These are phyloP conservation scores for Hanseniaspora hatyaiensis DNA, from an alignment of 805 yeast genomes.

Conservation along the genomic window DNA sequence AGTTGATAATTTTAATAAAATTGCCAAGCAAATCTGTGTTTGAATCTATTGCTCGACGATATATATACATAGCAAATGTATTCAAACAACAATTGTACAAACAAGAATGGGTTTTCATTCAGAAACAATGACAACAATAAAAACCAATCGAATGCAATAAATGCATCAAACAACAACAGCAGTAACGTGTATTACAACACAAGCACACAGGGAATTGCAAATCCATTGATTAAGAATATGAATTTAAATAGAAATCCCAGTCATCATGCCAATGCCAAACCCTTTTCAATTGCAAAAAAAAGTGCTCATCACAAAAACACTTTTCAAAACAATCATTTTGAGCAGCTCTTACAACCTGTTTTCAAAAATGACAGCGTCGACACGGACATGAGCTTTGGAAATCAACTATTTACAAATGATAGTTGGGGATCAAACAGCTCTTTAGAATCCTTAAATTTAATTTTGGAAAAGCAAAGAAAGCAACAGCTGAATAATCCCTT, in stretches of 20 bases:
- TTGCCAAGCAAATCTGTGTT: too few relatives aligned
- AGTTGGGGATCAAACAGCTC: slow-evolving; percentile 26
- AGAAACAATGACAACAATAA: background rate
- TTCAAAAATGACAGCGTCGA: background rate
- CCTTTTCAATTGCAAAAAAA: background rate
- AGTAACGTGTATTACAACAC: background rate
- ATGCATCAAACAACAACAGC: background rate
- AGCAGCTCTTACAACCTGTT: background rate
- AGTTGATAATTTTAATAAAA: too few relatives aligned
- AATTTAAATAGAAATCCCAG: background rate
- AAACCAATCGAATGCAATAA: background rate
- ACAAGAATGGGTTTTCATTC: too few relatives aligned
- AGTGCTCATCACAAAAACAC: background rate
- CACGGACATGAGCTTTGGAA: slow-evolving; percentile 3
- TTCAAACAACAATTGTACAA: background rate
- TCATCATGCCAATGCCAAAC: background rate
- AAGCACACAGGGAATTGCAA: background rate
- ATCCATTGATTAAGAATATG: slow-evolving; percentile 6
- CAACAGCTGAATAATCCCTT: slow-evolving; percentile 35
- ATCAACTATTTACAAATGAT: slow-evolving; percentile 3
- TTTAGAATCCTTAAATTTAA: slow-evolving; percentile 30
- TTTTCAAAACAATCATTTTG: background rate
- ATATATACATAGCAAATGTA: background rate
- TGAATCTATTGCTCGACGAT: too few relatives aligned
- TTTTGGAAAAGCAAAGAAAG: slow-evolving; percentile 33